Evolutionary conservation across 768 basidiomycete genomes (phyloP).

Genomic region (Trametes cingulata): DNA sequence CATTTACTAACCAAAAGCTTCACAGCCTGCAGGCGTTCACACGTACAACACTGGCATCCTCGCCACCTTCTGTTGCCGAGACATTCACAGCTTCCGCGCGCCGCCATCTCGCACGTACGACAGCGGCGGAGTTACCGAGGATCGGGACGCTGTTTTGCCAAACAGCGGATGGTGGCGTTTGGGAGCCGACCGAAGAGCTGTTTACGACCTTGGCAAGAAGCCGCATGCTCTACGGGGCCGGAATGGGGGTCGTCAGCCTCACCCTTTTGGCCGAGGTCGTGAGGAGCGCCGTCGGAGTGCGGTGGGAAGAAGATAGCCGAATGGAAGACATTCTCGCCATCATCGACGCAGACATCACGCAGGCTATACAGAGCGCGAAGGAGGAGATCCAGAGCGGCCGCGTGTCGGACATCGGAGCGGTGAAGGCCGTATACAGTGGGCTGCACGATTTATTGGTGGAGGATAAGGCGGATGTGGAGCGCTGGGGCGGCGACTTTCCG

Average conservation of each 20-base stretch:
- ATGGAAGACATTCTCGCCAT: conserved; percentile 59
- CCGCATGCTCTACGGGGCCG: conserved; percentile 73
- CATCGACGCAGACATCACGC: conserved; percentile 74
- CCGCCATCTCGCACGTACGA: conserved; percentile 53
- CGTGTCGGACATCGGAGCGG: conserved; percentile 46
- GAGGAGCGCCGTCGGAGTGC: conserved; percentile 55
- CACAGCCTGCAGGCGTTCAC: conserved; percentile 75
- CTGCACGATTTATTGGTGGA: conserved; percentile 53
- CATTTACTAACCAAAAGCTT: conserved; percentile 5
- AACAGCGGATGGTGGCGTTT: conserved; percentile 36
- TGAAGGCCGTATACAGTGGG: conserved; percentile 49
- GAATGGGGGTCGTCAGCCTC: conserved; percentile 70
- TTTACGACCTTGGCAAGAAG: conserved; percentile 53
- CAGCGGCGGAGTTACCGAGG: conserved; percentile 35
- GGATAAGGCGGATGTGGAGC: conserved; percentile 51
- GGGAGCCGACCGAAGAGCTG: conserved; percentile 52
- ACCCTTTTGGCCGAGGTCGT: conserved; percentile 57
- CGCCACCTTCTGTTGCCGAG: conserved; percentile 56
- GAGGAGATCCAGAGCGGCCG: conserved; percentile 66
- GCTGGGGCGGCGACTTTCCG: conserved; percentile 75
- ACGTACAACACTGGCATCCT: conserved; percentile 65
- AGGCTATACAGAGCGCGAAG: conserved; percentile 80
- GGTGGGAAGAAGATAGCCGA: conserved; percentile 62
- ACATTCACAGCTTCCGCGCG: conserved; percentile 67
- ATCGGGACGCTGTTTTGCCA: conserved; percentile 48